Conservation (phyloP, 495 filamentous ascomycete genomes). For the Aspergillus bertholletiae region DNA sequence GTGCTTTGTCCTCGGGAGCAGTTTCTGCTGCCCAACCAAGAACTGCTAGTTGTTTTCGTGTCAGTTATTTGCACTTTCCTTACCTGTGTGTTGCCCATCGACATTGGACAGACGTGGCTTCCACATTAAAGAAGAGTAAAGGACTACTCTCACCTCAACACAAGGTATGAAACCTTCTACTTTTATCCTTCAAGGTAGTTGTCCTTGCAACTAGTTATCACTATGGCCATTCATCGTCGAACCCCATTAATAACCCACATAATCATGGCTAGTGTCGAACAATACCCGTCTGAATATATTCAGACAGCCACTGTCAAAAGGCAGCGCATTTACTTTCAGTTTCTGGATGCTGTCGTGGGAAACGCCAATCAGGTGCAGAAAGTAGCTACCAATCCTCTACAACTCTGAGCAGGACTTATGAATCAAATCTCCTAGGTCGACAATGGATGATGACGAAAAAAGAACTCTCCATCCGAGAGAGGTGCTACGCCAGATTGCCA, state of each 20-base stretch:
- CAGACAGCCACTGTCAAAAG: no score
- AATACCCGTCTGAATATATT: no score
- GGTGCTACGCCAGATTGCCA: slow-evolving; percentile 12
- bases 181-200: not conserved
- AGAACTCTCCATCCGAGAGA: slow-evolving; percentile 9
- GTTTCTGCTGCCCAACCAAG: not conserved
- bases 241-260: not conserved
- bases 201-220: no score
- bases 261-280: no score
- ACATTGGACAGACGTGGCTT: not conserved
- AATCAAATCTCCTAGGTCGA: not conserved
- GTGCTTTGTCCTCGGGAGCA: not conserved
- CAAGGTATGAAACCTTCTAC: not conserved
- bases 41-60: not conserved
- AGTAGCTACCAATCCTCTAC: not conserved
- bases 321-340: no score
- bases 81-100: not conserved
- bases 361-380: not conserved
- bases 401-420: not conserved
- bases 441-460: not conserved
- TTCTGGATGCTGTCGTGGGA: not conserved
- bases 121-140: not conserved
- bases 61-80: not conserved
- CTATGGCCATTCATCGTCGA: no score
- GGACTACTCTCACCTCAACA: not conserved